phyloP scores from a whole-genome alignment of 2,329 filamentous ascomycete genomes.

The Ophiostoma pallidulum region DNA sequence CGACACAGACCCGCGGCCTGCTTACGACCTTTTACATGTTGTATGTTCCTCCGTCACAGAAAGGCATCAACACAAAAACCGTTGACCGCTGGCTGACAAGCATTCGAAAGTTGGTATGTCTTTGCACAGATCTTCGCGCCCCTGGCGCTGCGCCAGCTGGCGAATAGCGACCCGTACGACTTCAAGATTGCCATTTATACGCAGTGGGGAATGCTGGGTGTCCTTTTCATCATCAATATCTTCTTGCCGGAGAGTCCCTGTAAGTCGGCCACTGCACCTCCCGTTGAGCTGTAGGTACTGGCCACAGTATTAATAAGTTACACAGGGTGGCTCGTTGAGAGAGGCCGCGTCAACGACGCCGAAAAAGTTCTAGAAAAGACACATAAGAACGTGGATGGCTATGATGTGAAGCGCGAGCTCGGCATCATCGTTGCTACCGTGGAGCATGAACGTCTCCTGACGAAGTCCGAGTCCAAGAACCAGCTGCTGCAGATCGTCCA shows the following conservation, averaged over 20 bases:
- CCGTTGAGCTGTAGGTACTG: no score
- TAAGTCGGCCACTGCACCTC: no score
- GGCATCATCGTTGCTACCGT: conserved; percentile 3
- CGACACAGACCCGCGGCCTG: neutral
- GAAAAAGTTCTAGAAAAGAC: neutral
- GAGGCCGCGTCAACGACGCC: neutral
- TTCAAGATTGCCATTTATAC: conserved; percentile 5
- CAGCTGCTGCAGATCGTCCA: conserved; percentile 1
- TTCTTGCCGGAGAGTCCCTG: neutral
- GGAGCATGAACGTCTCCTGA: conserved; percentile 1
- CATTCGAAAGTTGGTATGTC: conserved; percentile 1
- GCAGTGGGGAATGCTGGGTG: conserved; percentile 4
- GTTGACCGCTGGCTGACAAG: no score
- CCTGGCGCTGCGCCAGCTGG: neutral
- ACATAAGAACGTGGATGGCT: neutral
- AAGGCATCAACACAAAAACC: neutral
- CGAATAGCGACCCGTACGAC: neutral
- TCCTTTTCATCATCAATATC: neutral
- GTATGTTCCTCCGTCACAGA: neutral
- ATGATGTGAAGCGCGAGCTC: neutral
- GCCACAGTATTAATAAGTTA: no score
- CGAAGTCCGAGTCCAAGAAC: neutral
- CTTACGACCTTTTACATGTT: neutral
- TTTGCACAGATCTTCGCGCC: conserved; percentile 2
- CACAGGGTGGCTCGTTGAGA: neutral